Evolutionary conservation across 306 rosid species (phyloP), one percentile per base, ranked within the genome.

Genomic region (Malus asiatica): DNA sequence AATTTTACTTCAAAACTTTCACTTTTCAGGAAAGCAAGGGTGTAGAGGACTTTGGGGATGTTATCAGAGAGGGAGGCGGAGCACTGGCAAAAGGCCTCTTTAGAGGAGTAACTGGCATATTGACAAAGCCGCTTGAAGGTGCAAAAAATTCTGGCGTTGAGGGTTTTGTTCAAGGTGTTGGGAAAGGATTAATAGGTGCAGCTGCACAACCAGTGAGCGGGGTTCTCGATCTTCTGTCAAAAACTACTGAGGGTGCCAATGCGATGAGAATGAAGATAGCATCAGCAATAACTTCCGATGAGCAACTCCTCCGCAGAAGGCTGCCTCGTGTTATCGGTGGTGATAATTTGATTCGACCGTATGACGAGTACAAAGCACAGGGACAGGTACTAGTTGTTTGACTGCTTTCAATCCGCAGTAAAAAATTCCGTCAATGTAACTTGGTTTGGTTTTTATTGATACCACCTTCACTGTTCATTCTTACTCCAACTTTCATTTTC

Each of bases 91-190:
- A 95, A 87, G 99, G 99, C 73, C 86, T 95, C 59, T 95, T 95
- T 78, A 89, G 99, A 88, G 99, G 99, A 42, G 99, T 95, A 55
- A 95, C 97, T 76, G 99, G 99, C 72, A 95, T 95, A 85, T 84
- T 95, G 72, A 92, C 97, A 71, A 95, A 95, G 83, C 99, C 99
- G 80, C 92, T 95, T 35, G 99, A 95, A 88, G 99, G 99, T 66
- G 99, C 99, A 63, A 95, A 95, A 86, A 15, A 84, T 85, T 95
- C 97, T 72, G 99, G 99, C 30, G 96, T 95, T 29, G 99, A 95
- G 88, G 99, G 99, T 78, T 95, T 95, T 90, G 99, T 95, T 84
- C 99, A 95, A 88, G 99, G 99, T 71, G 97, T 95, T 86, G 99
- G 99, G 64, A 95, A 88, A 87, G 99, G 99, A 73, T 87, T 95